Evolutionary conservation across 2,329 filamentous ascomycete genomes (phyloP), one percentile per base, ranked within the genome.

Genomic region (Cordyceps cateniannulata): DNA sequence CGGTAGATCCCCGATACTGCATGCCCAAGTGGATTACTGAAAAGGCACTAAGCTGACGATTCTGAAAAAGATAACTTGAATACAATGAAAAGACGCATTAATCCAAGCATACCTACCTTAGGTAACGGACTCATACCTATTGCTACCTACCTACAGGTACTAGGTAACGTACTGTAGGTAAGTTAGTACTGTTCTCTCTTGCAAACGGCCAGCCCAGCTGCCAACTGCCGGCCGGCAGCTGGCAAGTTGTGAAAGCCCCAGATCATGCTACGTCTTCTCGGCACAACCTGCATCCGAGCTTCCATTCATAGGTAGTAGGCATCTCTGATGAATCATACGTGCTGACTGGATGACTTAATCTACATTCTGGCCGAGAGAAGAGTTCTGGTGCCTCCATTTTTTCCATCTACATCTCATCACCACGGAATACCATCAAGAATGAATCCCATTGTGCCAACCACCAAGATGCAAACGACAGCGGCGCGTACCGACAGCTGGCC

Each of bases 1-100:
- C 88, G 63, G 88, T 99, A 57, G 90, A 99, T 72, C 90, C 95
- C 35, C 85, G 91, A 49, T 99, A 98, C 70, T 92, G 89, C 72
- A 86, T 92, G 82, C 90, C 91, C 1, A 88, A 84, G 73, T 78
- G 81, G 60, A 83, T 86, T 52, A 86, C 83, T 50, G 77, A 84
- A 62, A 84, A 81, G 68, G 77, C 85, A n/a, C 69, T 87, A 69
- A 75, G 78, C 54, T 75, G 67, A 71, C 25, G 42, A 20, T 20
- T 14, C 5, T 40, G 12, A 29, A 42, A 48, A 22, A 27, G 29
- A 40, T 12, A 9, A 16, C 10, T 38, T 24, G 16, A 54, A 60
- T 38, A 52, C 8, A 50, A 51, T 32, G 14, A 7, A 27, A 47
- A 12, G 27, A n/a, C n/a, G n/a, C n/a, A 35, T 22, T 14, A 24